These are phyloP conservation scores for Ustilaginoidea virens DNA, from an alignment of 2,329 filamentous ascomycete genomes.

Conservation along the genomic window DNA sequence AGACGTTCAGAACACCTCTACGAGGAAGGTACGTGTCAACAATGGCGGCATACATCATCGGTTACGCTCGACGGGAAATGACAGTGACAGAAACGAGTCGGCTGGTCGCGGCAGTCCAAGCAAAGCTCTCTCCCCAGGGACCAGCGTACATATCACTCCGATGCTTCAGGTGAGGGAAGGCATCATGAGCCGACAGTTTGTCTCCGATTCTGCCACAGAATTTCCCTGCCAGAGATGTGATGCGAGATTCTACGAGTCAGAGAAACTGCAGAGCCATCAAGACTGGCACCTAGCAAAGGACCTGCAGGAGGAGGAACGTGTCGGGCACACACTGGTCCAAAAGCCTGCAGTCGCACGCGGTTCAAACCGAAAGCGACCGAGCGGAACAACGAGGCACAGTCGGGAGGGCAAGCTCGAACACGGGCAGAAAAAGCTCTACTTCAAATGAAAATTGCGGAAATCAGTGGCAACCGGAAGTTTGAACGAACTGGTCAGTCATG, in stretches of 20 bases:
- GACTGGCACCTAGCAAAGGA: conserved; percentile 95
- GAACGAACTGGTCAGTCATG: too few species aligned
- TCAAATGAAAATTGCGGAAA: conserved; percentile 30
- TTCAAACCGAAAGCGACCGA: conserved; percentile 13
- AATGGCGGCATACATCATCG: conserved; percentile 40
- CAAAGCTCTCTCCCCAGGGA: not conserved
- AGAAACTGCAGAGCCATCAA: conserved; percentile 57
- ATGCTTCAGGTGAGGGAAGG: not conserved
- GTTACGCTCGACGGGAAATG: conserved; percentile 28
- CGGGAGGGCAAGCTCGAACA: conserved; percentile 30
- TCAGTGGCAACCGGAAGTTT: not conserved
- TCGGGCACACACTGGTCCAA: conserved; percentile 27
- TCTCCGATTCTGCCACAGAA: not conserved
- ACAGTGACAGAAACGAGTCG: conserved; percentile 1
- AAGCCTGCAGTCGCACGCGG: conserved; percentile 17
- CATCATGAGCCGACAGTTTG: too few species aligned
- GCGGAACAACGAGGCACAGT: conserved; percentile 25
- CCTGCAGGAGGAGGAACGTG: conserved; percentile 51
- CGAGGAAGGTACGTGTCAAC: conserved; percentile 23
- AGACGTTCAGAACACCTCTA: conserved; percentile 5
- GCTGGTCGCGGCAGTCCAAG: conserved; percentile 1
- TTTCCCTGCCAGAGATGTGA: conserved; percentile 51
- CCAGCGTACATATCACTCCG: not conserved
- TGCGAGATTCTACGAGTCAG: conserved; percentile 37
- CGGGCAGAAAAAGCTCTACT: conserved; percentile 44